Evolutionary conservation across 768 basidiomycete genomes (phyloP).

Genomic region (Butyriboletus loyo): DNA sequence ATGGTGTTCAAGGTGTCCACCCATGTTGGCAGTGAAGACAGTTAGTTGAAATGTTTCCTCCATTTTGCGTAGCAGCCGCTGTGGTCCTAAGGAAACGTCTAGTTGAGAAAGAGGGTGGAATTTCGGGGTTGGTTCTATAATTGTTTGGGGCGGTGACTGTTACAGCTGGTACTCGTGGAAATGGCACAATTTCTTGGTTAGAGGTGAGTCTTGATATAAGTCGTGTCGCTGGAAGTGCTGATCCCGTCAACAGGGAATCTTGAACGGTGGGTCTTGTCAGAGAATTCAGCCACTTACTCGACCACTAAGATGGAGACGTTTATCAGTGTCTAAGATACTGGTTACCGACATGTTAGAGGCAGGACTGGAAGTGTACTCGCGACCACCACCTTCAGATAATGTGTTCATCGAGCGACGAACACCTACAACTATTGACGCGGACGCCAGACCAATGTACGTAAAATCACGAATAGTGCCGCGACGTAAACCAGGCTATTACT

Average conservation of each 20-base stretch:
- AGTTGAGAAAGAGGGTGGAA: background rate
- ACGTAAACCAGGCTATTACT: constrained; percentile 26
- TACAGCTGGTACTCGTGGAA: constrained; percentile 28
- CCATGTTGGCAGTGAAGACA: background rate
- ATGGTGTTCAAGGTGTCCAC: background rate
- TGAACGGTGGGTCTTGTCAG: background rate
- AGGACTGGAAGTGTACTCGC: constrained; percentile 37
- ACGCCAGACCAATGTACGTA: too few species aligned
- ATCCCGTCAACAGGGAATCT: constrained; percentile 2
- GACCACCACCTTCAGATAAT: constrained; percentile 41
- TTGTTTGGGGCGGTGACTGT: constrained; percentile 9
- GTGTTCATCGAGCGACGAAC: constrained; percentile 32
- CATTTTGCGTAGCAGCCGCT: background rate
- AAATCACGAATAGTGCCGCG: too few species aligned
- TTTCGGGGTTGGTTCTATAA: constrained; percentile 3
- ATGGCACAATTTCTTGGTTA: constrained; percentile 46
- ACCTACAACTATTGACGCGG: background rate
- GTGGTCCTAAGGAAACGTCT: background rate
- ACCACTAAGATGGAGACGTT: constrained; percentile 9
- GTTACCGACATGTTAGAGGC: constrained; percentile 15
- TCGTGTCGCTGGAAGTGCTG: background rate
- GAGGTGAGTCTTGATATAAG: constrained; percentile 25
- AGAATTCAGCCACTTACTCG: background rate
- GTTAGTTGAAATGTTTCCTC: background rate
- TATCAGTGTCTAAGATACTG: constrained; percentile 40